phyloP scores from a whole-genome alignment of 2,329 filamentous ascomycete species.

The Neofusicoccum sp. region DNA sequence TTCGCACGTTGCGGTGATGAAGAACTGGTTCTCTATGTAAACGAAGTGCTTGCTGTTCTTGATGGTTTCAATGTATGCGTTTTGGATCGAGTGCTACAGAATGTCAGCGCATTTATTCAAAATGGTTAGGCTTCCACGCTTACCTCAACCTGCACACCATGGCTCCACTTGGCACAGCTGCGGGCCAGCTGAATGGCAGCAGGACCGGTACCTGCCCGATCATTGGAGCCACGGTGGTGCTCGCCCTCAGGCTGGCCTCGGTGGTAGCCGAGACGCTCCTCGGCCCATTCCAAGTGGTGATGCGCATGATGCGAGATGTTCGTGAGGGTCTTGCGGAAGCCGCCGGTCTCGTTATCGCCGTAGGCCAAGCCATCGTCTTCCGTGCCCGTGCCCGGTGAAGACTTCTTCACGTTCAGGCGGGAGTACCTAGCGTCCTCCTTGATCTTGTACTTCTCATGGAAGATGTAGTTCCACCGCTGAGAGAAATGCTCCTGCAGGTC shows the following conservation, averaged over 20 bases:
- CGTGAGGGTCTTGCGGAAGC: slow-evolving; percentile 25
- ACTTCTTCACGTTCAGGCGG: slow-evolving; percentile 27
- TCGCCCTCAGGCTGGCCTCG: slow-evolving; percentile 29
- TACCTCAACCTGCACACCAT: slow-evolving; percentile 60
- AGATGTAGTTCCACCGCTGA: slow-evolving; percentile 92
- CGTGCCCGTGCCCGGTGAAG: slow-evolving; percentile 35
- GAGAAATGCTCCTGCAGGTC: slow-evolving; percentile 78
- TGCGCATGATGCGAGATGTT: slow-evolving; percentile 19
- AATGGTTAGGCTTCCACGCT: slow-evolving; percentile 21
- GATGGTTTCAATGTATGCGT: slow-evolving; percentile 78
- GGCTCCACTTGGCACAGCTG: slow-evolving; percentile 59
- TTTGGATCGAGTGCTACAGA: slow-evolving; percentile 74
- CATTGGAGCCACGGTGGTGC: slow-evolving; percentile 24
- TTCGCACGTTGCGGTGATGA: slow-evolving; percentile 78
- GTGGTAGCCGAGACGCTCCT: slow-evolving; percentile 29
- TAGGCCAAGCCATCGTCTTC: slow-evolving; percentile 40
- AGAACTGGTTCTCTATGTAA: slow-evolving; percentile 87
- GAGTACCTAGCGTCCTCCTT: slow-evolving; percentile 55
- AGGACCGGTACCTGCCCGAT: slow-evolving; percentile 25
- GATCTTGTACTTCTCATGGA: slow-evolving; percentile 74
- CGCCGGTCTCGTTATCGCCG: slow-evolving; percentile 32
- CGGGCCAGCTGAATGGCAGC: slow-evolving; percentile 41
- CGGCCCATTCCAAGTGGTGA: slow-evolving; percentile 23
- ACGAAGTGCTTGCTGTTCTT: slow-evolving; percentile 70
- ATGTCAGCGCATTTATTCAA: slow-evolving; percentile 20